These are phyloP conservation scores for Penicillium riverlandense DNA, from an alignment of 495 filamentous ascomycete genomes.

Conservation along the genomic window DNA sequence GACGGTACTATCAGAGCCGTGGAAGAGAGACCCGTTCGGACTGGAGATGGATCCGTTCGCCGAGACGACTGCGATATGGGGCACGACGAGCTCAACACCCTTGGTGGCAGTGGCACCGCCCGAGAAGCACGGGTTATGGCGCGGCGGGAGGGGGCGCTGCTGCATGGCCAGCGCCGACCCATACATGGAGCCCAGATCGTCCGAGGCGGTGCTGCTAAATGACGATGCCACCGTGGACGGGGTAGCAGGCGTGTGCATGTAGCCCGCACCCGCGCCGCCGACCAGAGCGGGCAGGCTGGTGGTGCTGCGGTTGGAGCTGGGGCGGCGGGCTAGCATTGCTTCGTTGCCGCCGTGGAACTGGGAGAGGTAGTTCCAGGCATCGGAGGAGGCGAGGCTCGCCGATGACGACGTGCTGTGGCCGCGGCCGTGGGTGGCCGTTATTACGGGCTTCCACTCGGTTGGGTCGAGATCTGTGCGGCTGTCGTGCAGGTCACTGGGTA, in stretches of 20 bases:
- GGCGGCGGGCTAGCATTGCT: constrained; percentile 20
- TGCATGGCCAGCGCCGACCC: constrained; percentile 6
- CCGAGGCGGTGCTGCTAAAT: constrained; percentile 31
- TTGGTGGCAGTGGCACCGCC: constrained; percentile 24
- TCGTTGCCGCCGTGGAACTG: constrained; percentile 34
- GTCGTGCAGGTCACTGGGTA: constrained; percentile 33
- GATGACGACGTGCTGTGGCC: constrained; percentile 3
- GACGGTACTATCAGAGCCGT: constrained; percentile 9
- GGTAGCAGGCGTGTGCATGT: constrained; percentile 31
- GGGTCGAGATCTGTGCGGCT: constrained; percentile 48
- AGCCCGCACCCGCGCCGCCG: constrained; percentile 5
- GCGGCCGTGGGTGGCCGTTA: constrained; percentile 12
- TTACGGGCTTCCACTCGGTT: constrained; percentile 52
- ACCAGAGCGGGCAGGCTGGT: constrained; percentile 29
- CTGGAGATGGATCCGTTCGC: constrained; percentile 25
- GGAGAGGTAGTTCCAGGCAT: constrained; percentile 44
- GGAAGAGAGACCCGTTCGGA: background rate
- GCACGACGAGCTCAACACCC: constrained; percentile 37
- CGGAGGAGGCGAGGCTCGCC: constrained; percentile 25
- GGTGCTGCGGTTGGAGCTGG: constrained; percentile 21
- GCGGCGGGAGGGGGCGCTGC: constrained; percentile 34
- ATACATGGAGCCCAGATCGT: constrained; percentile 28
- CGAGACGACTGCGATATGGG: constrained; percentile 19
- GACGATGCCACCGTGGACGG: constrained; percentile 41
- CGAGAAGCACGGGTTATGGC: constrained; percentile 33